Evolutionary conservation across 75 land plant species (phyloP).

Genomic region (Cunninghamia lanceolata): DNA sequence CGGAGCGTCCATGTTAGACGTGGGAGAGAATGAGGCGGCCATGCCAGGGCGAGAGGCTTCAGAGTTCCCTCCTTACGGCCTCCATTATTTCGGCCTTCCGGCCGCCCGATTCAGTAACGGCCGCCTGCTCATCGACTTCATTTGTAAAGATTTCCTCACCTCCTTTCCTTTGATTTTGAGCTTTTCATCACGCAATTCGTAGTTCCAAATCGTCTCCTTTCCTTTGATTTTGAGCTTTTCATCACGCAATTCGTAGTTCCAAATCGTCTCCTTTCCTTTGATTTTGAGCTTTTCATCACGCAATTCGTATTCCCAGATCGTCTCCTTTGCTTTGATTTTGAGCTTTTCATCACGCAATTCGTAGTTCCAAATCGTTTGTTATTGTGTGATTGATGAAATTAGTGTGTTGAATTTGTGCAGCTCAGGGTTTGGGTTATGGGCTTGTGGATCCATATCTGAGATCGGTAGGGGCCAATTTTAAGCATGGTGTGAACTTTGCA

Average conservation of each 20-base stretch:
- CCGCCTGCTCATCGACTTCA: conserved; percentile 6
- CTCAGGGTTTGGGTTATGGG: conserved; percentile 16
- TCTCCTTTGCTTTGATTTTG: too few relatives aligned
- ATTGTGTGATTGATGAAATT: too few relatives aligned
- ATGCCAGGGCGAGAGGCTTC: background rate
- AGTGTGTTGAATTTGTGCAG: background rate
- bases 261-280: too few relatives aligned
- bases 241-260: too few relatives aligned
- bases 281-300: too few relatives aligned
- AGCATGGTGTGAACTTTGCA: conserved; percentile 17
- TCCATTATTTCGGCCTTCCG: conserved; percentile 3
- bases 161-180: too few relatives aligned
- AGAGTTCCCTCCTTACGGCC: conserved; percentile 12
- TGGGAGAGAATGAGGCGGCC: background rate
- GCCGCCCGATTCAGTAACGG: conserved; percentile 9
- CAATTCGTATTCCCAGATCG: too few relatives aligned
- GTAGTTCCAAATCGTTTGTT: background rate
- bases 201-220: too few relatives aligned
- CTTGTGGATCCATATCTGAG: conserved; percentile 9
- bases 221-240: too few relatives aligned
- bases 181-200: too few relatives aligned
- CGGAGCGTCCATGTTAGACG: background rate
- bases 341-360: too few relatives aligned
- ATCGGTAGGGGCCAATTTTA: conserved; percentile 6
- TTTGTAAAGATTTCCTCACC: background rate